Percentiles rank a stretch among this genome's conserved stretches.
These are phyloP conservation scores for Solioccasus polychromus DNA, from an alignment of 768 basidiomycete species.

Conservation along the genomic window DNA sequence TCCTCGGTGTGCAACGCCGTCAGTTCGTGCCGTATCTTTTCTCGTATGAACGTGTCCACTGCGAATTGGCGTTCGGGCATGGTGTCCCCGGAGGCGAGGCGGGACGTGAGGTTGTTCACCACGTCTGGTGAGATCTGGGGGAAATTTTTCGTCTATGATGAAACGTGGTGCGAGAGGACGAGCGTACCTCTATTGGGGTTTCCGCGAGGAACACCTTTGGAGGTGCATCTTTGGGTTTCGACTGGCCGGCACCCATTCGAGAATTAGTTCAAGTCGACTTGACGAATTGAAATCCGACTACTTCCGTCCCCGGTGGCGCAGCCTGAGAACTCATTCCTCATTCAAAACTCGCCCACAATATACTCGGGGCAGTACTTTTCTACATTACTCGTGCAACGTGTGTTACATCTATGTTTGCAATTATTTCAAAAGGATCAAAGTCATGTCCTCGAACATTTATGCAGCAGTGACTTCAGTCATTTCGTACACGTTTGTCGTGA, in stretches of 20 bases:
- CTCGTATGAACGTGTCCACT: conserved; percentile 70
- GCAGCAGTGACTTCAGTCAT: not conserved
- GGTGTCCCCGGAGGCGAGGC: conserved; percentile 54
- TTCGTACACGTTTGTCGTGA: conserved; percentile 28
- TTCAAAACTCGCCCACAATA: too few relatives aligned
- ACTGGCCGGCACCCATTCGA: conserved; percentile 67
- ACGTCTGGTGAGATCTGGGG: conserved; percentile 79
- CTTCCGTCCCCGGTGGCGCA: too few relatives aligned
- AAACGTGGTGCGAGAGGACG: not conserved
- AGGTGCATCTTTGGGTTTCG: conserved; percentile 50
- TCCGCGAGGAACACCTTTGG: conserved; percentile 59
- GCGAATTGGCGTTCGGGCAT: conserved; percentile 68
- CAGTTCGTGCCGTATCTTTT: conserved; percentile 69
- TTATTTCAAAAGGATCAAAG: too few relatives aligned
- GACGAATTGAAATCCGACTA: too few relatives aligned
- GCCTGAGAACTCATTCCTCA: too few relatives aligned
- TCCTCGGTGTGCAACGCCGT: conserved; percentile 66
- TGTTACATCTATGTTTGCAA: too few relatives aligned
- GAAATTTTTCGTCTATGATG: conserved; percentile 4
- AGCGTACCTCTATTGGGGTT: conserved; percentile 50
- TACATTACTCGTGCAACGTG: too few relatives aligned
- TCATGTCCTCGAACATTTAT: not conserved
- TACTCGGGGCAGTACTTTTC: too few relatives aligned
- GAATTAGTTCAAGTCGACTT: too few relatives aligned
- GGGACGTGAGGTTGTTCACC: conserved; percentile 74